phyloP scores from a whole-genome alignment of 108 stramenopile species.

The Discostella stelligeroides region DNA sequence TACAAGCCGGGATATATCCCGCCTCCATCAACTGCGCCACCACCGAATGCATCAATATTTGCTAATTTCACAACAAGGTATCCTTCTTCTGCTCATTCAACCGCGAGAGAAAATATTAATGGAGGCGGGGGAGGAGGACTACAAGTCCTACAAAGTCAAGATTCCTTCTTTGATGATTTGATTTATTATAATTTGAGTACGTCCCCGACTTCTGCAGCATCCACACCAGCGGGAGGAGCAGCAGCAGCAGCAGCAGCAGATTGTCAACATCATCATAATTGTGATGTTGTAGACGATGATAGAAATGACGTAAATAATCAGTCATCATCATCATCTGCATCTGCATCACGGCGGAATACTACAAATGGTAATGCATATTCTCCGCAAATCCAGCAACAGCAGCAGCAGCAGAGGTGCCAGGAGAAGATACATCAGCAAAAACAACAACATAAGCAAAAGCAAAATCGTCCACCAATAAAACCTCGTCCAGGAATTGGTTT shows the following conservation, averaged over 20 bases:
- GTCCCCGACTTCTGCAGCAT: background rate
- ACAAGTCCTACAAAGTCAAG: conserved; percentile 13
- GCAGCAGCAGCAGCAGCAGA: no score
- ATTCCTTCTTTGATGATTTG: conserved; percentile 44
- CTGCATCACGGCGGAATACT: background rate
- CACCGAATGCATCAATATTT: conserved; percentile 1
- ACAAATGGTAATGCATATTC: background rate
- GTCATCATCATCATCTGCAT: background rate
- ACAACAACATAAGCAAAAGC: background rate
- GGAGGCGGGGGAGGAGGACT: no score
- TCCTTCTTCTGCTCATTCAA: background rate
- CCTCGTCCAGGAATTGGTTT: conserved; percentile 37
- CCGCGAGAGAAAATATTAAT: no score
- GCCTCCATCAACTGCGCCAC: background rate
- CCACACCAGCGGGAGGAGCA: no score
- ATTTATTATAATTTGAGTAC: conserved; percentile 1
- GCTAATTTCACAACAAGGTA: no score
- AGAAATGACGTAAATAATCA: no score
- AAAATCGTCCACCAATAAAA: background rate
- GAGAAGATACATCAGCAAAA: background rate
- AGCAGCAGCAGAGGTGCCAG: conserved; percentile 1
- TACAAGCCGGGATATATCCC: conserved; percentile 26
- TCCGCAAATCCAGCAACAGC: background rate
- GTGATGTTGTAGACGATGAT: background rate
- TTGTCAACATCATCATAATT: background rate